Evolutionary conservation across 2,329 filamentous ascomycete genomes (phyloP).

Genomic region (Tolypocladium tropicale): DNA sequence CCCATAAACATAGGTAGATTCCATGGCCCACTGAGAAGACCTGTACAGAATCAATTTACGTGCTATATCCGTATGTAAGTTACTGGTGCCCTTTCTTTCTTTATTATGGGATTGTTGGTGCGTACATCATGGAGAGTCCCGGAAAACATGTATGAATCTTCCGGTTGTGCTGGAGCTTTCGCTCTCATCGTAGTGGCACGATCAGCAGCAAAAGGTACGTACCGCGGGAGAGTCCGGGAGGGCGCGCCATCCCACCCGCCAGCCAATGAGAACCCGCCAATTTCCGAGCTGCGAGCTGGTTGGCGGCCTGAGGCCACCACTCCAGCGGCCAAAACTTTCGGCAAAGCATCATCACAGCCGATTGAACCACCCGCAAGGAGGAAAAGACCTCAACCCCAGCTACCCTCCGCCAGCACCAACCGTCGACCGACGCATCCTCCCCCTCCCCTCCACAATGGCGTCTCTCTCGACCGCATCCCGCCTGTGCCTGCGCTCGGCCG

Average conservation of each 20-base stretch:
- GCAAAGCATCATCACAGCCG: slow-evolving; percentile 28
- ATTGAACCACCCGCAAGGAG: slow-evolving; percentile 13
- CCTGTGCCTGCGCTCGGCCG: slow-evolving; percentile 53
- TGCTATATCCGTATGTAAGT: background rate
- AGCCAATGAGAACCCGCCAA: slow-evolving; percentile 35
- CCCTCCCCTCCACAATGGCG: slow-evolving; percentile 41
- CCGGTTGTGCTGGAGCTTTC: background rate
- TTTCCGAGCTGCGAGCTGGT: slow-evolving; percentile 30
- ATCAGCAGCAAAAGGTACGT: slow-evolving; percentile 4
- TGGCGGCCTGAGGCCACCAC: slow-evolving; percentile 33
- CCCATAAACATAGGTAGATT: background rate
- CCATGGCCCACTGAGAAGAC: slow-evolving; percentile 1
- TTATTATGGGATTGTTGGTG: background rate
- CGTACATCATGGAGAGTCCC: background rate
- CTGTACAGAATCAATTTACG: background rate
- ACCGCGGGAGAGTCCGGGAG: slow-evolving; percentile 20
- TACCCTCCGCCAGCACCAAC: slow-evolving; percentile 14
- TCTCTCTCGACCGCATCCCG: slow-evolving; percentile 59
- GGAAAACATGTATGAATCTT: background rate
- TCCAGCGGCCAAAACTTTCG: slow-evolving; percentile 29
- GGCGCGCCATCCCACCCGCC: slow-evolving; percentile 7
- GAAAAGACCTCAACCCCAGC: slow-evolving; percentile 38
- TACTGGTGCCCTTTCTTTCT: background rate
- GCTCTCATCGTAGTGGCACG: background rate
- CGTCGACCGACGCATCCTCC: slow-evolving; percentile 11